Evolutionary conservation across 75 land plant genomes (phyloP).

Genomic region (Sequoiadendron giganteum): DNA sequence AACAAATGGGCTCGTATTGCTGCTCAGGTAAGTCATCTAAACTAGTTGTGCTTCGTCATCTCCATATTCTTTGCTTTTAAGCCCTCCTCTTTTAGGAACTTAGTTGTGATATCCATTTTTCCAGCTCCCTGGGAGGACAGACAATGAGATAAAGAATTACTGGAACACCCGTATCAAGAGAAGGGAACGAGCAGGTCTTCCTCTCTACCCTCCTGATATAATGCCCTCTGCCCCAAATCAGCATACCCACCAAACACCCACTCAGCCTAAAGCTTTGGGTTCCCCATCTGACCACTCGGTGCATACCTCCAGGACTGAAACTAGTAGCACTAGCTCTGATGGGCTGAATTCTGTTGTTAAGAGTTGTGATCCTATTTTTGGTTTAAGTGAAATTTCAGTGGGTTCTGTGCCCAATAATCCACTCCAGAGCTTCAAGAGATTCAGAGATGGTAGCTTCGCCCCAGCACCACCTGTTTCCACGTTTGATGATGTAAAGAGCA

Average conservation of each 20-base stretch:
- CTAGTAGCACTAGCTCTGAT: not conserved
- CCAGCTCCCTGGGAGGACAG: constrained; percentile 60
- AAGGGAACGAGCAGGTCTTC: constrained; percentile 43
- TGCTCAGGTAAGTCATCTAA: constrained; percentile 13
- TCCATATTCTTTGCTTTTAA: not conserved
- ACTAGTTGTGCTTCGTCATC: not conserved
- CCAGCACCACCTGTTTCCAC: too few species aligned
- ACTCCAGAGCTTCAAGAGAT: not conserved
- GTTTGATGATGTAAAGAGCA: not conserved
- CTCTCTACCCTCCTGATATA: constrained; percentile 40
- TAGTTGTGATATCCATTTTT: not conserved
- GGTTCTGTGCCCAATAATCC: not conserved
- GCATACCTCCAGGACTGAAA: not conserved
- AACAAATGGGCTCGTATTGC: constrained; percentile 82
- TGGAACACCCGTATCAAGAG: constrained; percentile 63
- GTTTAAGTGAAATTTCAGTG: not conserved
- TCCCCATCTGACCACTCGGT: not conserved
- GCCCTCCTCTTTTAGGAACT: not conserved
- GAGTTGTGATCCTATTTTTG: not conserved
- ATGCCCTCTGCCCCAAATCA: constrained; percentile 3
- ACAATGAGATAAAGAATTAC: constrained; percentile 67
- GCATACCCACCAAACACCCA: constrained; percentile 5
- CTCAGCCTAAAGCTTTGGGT: not conserved
- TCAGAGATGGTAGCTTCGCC: not conserved
- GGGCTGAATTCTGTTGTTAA: not conserved